Evolutionary conservation across 108 stramenopile species (phyloP).

Genomic region (Pseudonitzschia multistriata): DNA sequence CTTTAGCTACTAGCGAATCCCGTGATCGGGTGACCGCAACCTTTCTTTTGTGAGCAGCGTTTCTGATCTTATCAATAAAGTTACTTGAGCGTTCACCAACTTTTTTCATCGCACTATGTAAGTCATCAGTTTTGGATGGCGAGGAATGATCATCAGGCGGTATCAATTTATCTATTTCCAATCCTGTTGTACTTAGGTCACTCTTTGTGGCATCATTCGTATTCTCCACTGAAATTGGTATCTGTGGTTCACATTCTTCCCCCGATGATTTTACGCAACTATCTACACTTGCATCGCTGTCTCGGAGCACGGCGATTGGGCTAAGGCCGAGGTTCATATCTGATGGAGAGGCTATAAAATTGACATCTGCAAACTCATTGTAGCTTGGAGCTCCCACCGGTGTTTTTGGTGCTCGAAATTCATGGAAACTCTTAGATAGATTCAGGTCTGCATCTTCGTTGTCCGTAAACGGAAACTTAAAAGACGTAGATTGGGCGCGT

Average conservation of each 20-base stretch:
- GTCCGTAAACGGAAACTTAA: constrained; percentile 19
- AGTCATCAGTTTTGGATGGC: neutral
- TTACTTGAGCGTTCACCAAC: constrained; percentile 39
- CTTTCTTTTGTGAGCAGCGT: constrained; percentile 49
- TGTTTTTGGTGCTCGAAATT: neutral
- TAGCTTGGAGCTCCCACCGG: neutral
- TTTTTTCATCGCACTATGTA: constrained; percentile 25
- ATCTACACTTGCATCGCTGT: constrained; percentile 11
- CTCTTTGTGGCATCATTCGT: neutral
- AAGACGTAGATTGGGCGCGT: neutral
- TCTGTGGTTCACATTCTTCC: neutral
- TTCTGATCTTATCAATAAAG: constrained; percentile 50
- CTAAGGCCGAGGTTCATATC: constrained; percentile 19
- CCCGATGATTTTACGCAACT: neutral
- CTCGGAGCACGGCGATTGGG: constrained; percentile 23
- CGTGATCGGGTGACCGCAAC: constrained; percentile 41
- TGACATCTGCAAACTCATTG: neutral
- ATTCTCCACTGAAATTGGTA: no score
- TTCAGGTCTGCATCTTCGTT: constrained; percentile 1
- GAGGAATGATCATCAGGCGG: neutral
- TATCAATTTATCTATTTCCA: neutral
- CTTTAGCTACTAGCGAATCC: constrained; percentile 51
- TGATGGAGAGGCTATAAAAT: neutral
- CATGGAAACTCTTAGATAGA: constrained; percentile 1
- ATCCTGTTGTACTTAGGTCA: neutral